phyloP scores from a whole-genome alignment of 2,329 filamentous ascomycete species.

The Colletotrichum camelliae region DNA sequence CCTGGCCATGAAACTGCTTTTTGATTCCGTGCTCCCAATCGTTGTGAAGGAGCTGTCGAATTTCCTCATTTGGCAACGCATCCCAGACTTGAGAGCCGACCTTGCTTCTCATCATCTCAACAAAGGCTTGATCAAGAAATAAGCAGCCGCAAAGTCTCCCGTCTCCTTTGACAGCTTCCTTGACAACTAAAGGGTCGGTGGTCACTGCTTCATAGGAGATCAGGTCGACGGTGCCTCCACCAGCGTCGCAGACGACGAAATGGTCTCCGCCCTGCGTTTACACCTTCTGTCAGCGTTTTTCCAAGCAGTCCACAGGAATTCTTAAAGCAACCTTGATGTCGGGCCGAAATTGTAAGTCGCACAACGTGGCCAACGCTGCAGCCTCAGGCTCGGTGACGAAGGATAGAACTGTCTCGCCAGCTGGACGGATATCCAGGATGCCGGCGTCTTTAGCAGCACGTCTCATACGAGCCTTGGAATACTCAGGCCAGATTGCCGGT shows the following conservation, averaged over 20 bases:
- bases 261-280: constrained; percentile 20
- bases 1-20: constrained; percentile 21
- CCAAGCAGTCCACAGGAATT: neutral
- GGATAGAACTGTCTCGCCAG: constrained; percentile 32
- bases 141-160: constrained; percentile 44
- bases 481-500: constrained; percentile 51
- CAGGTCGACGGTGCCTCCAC: constrained; percentile 43
- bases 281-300: neutral
- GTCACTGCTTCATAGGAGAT: constrained; percentile 40
- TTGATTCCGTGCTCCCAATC: constrained; percentile 33
- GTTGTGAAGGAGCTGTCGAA: constrained; percentile 9
- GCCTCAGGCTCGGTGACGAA: constrained; percentile 52
- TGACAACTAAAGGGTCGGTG: constrained; percentile 29
- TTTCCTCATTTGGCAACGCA: neutral
- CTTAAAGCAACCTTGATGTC: constrained; percentile 23
- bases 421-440: constrained; percentile 31
- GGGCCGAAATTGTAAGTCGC: constrained; percentile 28
- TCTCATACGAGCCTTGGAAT: constrained; percentile 41
- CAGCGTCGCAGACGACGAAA: constrained; percentile 41
- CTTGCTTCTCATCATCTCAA: constrained; percentile 29
- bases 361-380: constrained; percentile 43
- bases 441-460: constrained; percentile 39
- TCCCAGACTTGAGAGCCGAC: constrained; percentile 11
- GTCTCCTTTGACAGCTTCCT: constrained; percentile 43
- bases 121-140: constrained; percentile 45